phyloP scores from a whole-genome alignment of 495 filamentous ascomycete species.

The Bathelium albidoporum region DNA sequence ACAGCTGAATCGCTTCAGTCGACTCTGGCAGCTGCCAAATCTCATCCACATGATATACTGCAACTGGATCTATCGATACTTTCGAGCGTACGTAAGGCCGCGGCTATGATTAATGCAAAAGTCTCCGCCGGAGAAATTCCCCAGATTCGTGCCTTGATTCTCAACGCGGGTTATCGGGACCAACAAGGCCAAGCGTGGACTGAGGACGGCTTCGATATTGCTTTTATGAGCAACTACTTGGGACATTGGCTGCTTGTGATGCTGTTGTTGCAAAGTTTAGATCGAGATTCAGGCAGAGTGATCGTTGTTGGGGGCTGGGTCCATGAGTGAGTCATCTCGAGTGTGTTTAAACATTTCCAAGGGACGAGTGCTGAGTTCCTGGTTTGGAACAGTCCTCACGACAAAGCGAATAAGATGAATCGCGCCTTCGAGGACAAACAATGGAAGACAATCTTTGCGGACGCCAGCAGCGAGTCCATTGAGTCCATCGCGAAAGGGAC shows the following conservation, averaged over 20 bases:
- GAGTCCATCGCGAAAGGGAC: background rate
- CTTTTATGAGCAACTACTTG: background rate
- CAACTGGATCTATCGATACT: background rate
- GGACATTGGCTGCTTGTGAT: background rate
- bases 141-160: conserved; percentile 9
- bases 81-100: background rate
- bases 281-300: background rate
- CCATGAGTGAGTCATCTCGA: background rate
- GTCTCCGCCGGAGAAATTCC: background rate
- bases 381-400: background rate
- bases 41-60: background rate
- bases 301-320: conserved; percentile 15
- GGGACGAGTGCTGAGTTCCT: background rate
- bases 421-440: background rate
- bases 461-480: background rate
- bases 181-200: conserved; percentile 15
- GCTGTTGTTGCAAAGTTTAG: background rate
- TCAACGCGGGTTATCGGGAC: conserved; percentile 36
- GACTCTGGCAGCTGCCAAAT: background rate
- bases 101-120: background rate
- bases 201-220: background rate
- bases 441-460: background rate
- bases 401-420: background rate
- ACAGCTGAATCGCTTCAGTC: background rate
- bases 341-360: background rate